Percentiles rank a stretch among this genome's conserved stretches.
Evolutionary conservation across 768 basidiomycete species (phyloP).

Genomic region (Boletus subcaerulescens): DNA sequence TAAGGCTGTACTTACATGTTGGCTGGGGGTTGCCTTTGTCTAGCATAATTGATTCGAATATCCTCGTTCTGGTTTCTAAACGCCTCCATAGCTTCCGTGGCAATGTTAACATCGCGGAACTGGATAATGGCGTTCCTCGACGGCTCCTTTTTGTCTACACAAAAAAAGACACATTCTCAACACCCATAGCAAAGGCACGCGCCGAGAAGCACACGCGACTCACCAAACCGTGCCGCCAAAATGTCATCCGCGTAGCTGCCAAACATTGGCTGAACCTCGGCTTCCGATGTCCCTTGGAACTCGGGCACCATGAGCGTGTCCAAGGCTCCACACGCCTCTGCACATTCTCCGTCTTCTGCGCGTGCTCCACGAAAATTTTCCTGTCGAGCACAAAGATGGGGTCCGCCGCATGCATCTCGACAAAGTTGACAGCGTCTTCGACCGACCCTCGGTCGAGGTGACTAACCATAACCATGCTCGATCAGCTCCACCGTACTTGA

Average conservation of each 20-base stretch:
- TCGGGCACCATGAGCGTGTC: slow-evolving; percentile 30
- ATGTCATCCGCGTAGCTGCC: slow-evolving; percentile 13
- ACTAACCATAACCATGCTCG: slow-evolving; percentile 5
- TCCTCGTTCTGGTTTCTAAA: slow-evolving; percentile 28
- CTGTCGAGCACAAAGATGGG: slow-evolving; percentile 50
- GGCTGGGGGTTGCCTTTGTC: slow-evolving; percentile 7
- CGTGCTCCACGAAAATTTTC: slow-evolving; percentile 42
- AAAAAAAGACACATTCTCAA: not conserved
- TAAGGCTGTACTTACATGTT: slow-evolving; percentile 4
- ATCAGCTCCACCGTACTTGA: not conserved
- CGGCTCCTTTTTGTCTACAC: slow-evolving; percentile 28
- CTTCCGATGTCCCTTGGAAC: slow-evolving; percentile 25
- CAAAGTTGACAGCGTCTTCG: slow-evolving; percentile 37
- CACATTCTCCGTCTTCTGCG: slow-evolving; percentile 8
- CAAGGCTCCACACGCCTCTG: slow-evolving; percentile 17
- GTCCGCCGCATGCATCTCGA: slow-evolving; percentile 38
- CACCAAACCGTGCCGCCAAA: slow-evolving; percentile 31
- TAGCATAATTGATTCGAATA: slow-evolving; percentile 16
- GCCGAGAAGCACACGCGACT: slow-evolving; percentile 3
- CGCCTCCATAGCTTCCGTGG: slow-evolving; percentile 46
- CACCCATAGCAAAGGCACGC: not conserved
- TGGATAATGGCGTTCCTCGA: slow-evolving; percentile 50
- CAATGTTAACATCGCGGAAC: slow-evolving; percentile 44
- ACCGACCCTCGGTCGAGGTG: slow-evolving; percentile 23
- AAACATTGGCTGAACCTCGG: slow-evolving; percentile 27